These are phyloP conservation scores for Podospora appendiculata DNA, from an alignment of 495 filamentous ascomycete species.

Conservation along the genomic window DNA sequence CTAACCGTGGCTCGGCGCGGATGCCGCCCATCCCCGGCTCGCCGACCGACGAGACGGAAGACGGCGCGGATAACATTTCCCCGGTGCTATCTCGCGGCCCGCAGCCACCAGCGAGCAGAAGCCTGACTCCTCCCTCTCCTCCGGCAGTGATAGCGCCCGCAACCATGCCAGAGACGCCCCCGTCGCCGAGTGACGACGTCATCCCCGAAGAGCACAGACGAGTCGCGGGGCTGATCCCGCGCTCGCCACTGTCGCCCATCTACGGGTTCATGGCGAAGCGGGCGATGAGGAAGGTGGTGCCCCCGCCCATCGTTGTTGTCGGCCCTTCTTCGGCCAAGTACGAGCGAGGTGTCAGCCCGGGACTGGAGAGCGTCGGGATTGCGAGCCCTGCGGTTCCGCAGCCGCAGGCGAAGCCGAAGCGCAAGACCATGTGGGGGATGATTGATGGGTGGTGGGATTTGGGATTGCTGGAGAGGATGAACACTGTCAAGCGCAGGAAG, in stretches of 20 bases:
- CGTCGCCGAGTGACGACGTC: conserved; percentile 7
- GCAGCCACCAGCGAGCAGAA: background rate
- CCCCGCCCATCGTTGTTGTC: conserved; percentile 14
- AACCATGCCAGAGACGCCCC: background rate
- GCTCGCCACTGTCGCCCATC: conserved; percentile 16
- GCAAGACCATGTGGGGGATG: conserved; percentile 31
- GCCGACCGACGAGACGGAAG: conserved; percentile 9
- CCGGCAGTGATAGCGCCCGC: background rate
- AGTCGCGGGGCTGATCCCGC: conserved; percentile 10
- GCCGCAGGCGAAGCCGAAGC: conserved; percentile 15
- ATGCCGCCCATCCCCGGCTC: conserved; percentile 16
- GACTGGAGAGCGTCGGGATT: conserved; percentile 4
- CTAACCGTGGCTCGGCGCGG: background rate
- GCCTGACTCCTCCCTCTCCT: background rate
- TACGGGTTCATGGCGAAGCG: conserved; percentile 6
- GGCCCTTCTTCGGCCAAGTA: background rate
- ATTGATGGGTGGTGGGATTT: conserved; percentile 44
- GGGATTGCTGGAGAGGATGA: conserved; percentile 31
- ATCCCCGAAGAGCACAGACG: conserved; percentile 18
- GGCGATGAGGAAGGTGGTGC: conserved; percentile 1
- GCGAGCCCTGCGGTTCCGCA: background rate
- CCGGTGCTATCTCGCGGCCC: conserved; percentile 16
- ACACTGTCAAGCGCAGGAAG: conserved; percentile 18
- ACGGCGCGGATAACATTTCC: conserved; percentile 8
- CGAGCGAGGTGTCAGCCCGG: conserved; percentile 1